Evolutionary conservation across 1,284 basidiomycete species (phyloP), one percentile per base, ranked within the genome.

Genomic region (Prillingera fragicola): DNA sequence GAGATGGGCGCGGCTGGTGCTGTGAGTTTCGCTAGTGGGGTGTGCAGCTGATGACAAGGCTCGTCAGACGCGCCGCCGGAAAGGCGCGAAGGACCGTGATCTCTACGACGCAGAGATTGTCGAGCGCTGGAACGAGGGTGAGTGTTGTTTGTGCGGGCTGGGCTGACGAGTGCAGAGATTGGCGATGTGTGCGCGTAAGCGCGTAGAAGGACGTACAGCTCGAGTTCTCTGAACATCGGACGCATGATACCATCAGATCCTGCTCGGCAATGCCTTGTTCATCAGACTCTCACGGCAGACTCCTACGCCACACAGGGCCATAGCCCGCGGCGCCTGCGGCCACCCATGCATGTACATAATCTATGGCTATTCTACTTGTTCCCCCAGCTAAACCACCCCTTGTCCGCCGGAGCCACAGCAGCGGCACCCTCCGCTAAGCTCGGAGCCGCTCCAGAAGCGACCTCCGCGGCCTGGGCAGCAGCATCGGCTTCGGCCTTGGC

Each of bases 61-160:
- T 8, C 33, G 33, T 19, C 14, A 15, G 33, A n/a, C n/a, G 22
- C 31, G 33, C n/a, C 22, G 26, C 35, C n/a, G n/a, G n/a, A n/a
- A n/a, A n/a, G n/a, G n/a, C n/a, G n/a, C n/a, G n/a, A 54, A 32
- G 43, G 33, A 29, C 12, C 34, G 34, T 21, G 54, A 54, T 14
- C 46, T 66, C 48, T 56, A 54, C 41, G 67, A 69, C 28, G 43
- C 34, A 18, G 59, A 61, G 1, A 59, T 63, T 17, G 67, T 69
- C 14, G 52, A 47, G 9, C 52, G 62, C 40, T 69, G 67, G 67
- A 67, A 67, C 38, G 18, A 34, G 7, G 57, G 67, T 66, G 34
- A 33, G 64, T 51, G 17, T 17, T 15, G 24, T 14, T 22, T 26
- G 27, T 7, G 15, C 23, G 7, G 9, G 35, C 23, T 33, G 5